Base-by-base conservation (phyloP, 139 green algal genomes). In the Chlamydomonas sphaeroides region DNA sequence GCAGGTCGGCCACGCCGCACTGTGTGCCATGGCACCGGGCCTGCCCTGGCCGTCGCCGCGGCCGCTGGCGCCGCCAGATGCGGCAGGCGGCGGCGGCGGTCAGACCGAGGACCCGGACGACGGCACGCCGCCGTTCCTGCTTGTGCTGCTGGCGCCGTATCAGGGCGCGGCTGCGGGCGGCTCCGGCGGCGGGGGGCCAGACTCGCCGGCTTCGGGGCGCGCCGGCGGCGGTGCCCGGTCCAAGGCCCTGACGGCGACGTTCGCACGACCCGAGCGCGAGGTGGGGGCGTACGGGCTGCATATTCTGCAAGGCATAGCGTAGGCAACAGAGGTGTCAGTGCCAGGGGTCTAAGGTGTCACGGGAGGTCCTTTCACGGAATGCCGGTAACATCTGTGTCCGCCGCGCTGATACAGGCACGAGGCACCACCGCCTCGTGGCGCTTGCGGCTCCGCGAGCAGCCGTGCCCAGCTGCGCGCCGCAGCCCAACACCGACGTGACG, bases 121-220 rank as follows among this genome's bases (percentile, higher is more conserved):
- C 66, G 15, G 36, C 28, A 30, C 14, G 11, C 33, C 59, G 57
- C 73, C 73, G 56, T 80, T 69, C 57, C 5, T 80, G 57, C 53
- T 80, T 0, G 36, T 80, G 42, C 73, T 80, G 73, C 30, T 80
- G 18, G 57, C 15, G 26, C 49, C 71, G n/a, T n/a, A n/a, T n/a
- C n/a, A n/a, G 33, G 35, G 39, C 18, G 20, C 33, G 1, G 30
- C 11, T 56, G 67, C 36, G 38, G 38, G 38, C 67, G 67, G 67
- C 42, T 36, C 38, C 38, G 68, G 45, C 49, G 32, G 48, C 25
- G 33, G 11, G 63, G 33, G 5, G 63, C 63, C 14, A 45, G 33
- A 5, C 14, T 1, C 8, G 69, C 69, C 49, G 17, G 51, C n/a
- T 3, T 20, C 38, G 57, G 36, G 1, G 3, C 1, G 2, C 33